Base-by-base conservation (phyloP, 2,329 filamentous ascomycete genomes). In the Botrytis galanthina region DNA sequence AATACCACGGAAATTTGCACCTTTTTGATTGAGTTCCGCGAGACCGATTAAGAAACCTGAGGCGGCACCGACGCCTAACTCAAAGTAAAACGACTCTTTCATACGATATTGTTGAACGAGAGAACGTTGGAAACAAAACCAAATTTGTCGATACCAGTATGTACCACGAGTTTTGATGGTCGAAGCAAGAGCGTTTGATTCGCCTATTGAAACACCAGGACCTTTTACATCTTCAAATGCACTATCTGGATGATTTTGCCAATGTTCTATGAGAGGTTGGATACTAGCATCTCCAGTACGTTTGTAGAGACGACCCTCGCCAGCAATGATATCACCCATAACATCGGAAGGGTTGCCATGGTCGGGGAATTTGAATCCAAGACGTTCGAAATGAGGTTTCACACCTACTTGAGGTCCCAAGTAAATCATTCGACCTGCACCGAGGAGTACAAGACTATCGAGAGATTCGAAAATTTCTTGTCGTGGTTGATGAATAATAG, bases 401-500 rank as follows among this genome's bases (percentile, higher is more conserved):
- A 85, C 84, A 1, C 83, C 81, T 16, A 74, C 75, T 54, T 85
- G 84, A 1, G 83, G 79, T 0, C 87, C 88, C 59, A 85, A 84
- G 76, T 89, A 90, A 67, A 89, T 86, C 73, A 85, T 84, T 74
- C 86, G 84, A 1, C 89, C 88, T 74, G 85, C 85, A 18, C 84
- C 89, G 3, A 92, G 84, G 81, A 92, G 91, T 0, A 92, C 83
- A 6, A 92, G 83, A 7, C 87, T 86, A 75, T 92, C 90, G 64
- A 92, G 87, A n/a, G 83, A 82, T 76, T 87, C 84, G 77, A 88
- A 88, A 10, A 88, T 81, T 64, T 87, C 84, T 1, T 86, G 85
- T 10, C 84, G 85, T 1, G 87, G 87, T 76, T 89, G 87, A 76
- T 89, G 87, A 26, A 89, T 86, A 0, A 87, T 88, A 62, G 85